Percentiles rank a stretch among this genome's conserved stretches.
Evolutionary conservation across 768 basidiomycete genomes (phyloP).

Genomic region (Steccherinum ochraceum): DNA sequence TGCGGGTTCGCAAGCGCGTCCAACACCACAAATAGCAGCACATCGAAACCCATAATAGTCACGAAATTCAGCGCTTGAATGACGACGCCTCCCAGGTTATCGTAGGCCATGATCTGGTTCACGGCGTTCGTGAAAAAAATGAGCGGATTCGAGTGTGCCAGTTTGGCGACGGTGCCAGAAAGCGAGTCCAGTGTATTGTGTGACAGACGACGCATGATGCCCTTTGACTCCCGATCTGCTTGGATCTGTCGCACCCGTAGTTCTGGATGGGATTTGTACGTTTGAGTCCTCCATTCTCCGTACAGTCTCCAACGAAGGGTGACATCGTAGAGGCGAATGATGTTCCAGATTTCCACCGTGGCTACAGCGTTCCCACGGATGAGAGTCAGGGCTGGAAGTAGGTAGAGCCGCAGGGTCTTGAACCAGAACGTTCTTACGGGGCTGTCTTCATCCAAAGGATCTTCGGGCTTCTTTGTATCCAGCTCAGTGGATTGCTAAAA

Average conservation of each 20-base stretch:
- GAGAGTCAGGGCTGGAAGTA: slow-evolving; percentile 84
- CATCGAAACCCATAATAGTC: slow-evolving; percentile 92
- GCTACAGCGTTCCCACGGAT: slow-evolving; percentile 83
- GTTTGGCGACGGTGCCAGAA: slow-evolving; percentile 83
- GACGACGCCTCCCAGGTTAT: slow-evolving; percentile 85
- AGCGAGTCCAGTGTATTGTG: slow-evolving; percentile 79
- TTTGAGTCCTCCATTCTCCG: slow-evolving; percentile 85
- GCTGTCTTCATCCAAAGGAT: too few species aligned
- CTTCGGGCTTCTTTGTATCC: slow-evolving; percentile 36
- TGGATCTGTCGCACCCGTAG: slow-evolving; percentile 75
- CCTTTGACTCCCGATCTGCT: slow-evolving; percentile 84
- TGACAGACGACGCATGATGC: slow-evolving; percentile 81
- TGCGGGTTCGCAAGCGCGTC: slow-evolving; percentile 81
- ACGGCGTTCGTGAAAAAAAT: slow-evolving; percentile 87
- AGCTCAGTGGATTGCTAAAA: background rate
- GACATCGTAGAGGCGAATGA: slow-evolving; percentile 74
- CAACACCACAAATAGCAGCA: slow-evolving; percentile 80
- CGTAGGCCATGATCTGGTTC: slow-evolving; percentile 93
- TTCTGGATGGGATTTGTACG: slow-evolving; percentile 72
- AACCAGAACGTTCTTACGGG: slow-evolving; percentile 81
- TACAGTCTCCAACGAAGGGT: slow-evolving; percentile 85
- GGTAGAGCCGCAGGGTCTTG: slow-evolving; percentile 66
- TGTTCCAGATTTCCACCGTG: slow-evolving; percentile 89
- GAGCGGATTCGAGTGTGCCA: slow-evolving; percentile 91
- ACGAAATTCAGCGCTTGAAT: slow-evolving; percentile 86